phyloP scores from a whole-genome alignment of 78 protist species.

The Cavenderia fasciculata region DNA sequence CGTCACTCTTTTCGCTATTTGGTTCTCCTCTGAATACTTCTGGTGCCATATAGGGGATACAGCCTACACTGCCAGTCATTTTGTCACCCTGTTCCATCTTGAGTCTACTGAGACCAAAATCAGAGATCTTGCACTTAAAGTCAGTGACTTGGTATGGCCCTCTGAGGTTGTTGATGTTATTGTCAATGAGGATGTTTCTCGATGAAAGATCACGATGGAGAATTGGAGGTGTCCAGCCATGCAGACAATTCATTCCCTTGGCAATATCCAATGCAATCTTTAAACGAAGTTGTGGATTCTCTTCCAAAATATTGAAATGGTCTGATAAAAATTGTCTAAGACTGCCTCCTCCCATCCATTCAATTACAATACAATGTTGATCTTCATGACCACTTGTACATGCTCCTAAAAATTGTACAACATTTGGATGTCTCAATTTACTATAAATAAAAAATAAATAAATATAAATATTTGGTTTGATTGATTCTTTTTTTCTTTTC shows the following conservation, averaged over 20 bases:
- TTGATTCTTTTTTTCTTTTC: too few species aligned
- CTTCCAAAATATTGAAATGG: slow-evolving; percentile 19
- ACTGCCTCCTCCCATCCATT: slow-evolving; percentile 79
- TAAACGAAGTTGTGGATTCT: slow-evolving; percentile 60
- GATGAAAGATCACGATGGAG: slow-evolving; percentile 82
- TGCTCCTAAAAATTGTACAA: slow-evolving; percentile 64
- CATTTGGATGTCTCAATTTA: slow-evolving; percentile 71
- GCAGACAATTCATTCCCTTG: slow-evolving; percentile 81
- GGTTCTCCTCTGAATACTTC: slow-evolving; percentile 76
- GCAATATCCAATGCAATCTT: slow-evolving; percentile 85
- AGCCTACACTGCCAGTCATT: slow-evolving; percentile 63
- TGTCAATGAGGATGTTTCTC: slow-evolving; percentile 75
- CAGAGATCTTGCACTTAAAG: slow-evolving; percentile 73
- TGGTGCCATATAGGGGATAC: slow-evolving; percentile 81
- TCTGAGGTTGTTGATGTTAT: slow-evolving; percentile 3
- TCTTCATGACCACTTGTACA: slow-evolving; percentile 60
- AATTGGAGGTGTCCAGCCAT: slow-evolving; percentile 81
- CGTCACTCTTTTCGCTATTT: slow-evolving; percentile 79
- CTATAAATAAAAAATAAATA: slow-evolving; percentile 2
- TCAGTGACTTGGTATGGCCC: slow-evolving; percentile 34
- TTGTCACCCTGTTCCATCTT: slow-evolving; percentile 43
- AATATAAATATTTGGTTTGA: too few species aligned
- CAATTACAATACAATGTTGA: slow-evolving; percentile 65
- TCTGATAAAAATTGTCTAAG: slow-evolving; percentile 45
- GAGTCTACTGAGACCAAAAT: slow-evolving; percentile 75